phyloP scores from a whole-genome alignment of 2,329 filamentous ascomycete genomes.

The Moelleriella libera region DNA sequence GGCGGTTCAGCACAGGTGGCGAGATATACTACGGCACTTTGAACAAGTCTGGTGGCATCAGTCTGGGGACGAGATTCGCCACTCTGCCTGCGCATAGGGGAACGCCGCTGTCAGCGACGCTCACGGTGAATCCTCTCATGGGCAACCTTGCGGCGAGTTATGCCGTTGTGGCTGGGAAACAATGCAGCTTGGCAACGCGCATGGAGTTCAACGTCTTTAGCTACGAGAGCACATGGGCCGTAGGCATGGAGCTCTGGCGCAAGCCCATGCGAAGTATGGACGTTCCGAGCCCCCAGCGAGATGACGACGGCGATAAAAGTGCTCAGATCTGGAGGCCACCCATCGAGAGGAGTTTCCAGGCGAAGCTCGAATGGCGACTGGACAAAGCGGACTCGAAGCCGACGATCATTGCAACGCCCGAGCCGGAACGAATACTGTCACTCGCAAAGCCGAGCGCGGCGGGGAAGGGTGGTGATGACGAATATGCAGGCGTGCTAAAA shows the following conservation, averaged over 20 bases:
- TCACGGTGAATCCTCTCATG: constrained; percentile 89
- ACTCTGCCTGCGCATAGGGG: constrained; percentile 70
- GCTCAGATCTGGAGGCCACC: constrained; percentile 2
- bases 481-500: constrained; percentile 78
- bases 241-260: constrained; percentile 89
- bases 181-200: constrained; percentile 73
- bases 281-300: constrained; percentile 15
- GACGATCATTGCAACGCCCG: neutral
- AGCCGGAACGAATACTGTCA: constrained; percentile 2
- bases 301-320: constrained; percentile 18
- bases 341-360: constrained; percentile 29
- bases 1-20: constrained; percentile 77
- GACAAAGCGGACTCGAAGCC: constrained; percentile 21
- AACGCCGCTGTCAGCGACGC: constrained; percentile 83
- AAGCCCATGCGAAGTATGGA: constrained; percentile 31
- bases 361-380: constrained; percentile 36
- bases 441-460: constrained; percentile 9
- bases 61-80: constrained; percentile 76
- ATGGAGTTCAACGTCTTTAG: constrained; percentile 98
- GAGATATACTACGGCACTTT: constrained; percentile 92
- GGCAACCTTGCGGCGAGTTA: constrained; percentile 87
- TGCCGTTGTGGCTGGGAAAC: constrained; percentile 71
- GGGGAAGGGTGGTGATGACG: constrained; percentile 31
- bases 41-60: constrained; percentile 88
- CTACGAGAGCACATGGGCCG: constrained; percentile 86